Evolutionary conservation across 371 early-diverging fungal species (phyloP).

Genomic region (Choanephora cucurbitarum): DNA sequence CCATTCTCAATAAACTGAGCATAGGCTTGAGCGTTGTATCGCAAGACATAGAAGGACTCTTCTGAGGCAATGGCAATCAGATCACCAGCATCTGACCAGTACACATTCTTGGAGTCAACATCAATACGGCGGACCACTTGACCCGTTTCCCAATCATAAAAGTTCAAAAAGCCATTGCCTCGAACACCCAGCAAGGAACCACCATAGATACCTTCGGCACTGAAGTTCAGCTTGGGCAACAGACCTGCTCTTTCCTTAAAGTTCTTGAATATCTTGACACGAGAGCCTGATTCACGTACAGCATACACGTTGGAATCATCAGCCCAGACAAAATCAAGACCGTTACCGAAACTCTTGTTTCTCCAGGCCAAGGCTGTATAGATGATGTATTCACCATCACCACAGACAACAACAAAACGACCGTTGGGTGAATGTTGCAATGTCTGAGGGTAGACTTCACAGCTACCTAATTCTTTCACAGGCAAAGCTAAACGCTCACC

Average conservation of each 20-base stretch:
- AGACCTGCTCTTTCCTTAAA: conserved; percentile 87
- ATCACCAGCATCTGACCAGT: conserved; percentile 95
- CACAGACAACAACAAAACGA: conserved; percentile 97
- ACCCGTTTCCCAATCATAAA: conserved; percentile 97
- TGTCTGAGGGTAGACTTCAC: conserved; percentile 96
- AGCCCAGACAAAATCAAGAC: conserved; percentile 97
- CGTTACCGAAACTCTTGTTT: conserved; percentile 97
- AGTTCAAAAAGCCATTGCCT: conserved; percentile 81
- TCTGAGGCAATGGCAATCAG: conserved; percentile 90
- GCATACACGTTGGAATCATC: conserved; percentile 94
- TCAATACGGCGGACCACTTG: conserved; percentile 92
- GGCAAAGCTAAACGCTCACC: conserved; percentile 89
- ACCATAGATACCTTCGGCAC: conserved; percentile 93
- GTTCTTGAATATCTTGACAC: conserved; percentile 86
- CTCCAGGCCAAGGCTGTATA: conserved; percentile 99
- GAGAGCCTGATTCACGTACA: conserved; percentile 87
- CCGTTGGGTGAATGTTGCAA: conserved; percentile 98
- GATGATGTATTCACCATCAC: conserved; percentile 98
- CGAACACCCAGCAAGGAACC: conserved; percentile 92
- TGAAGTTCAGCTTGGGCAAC: conserved; percentile 69
- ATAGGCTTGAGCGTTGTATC: conserved; percentile 88
- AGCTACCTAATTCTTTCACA: conserved; percentile 94
- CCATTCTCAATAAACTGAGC: conserved; percentile 75
- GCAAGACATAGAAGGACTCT: conserved; percentile 90
- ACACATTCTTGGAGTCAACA: conserved; percentile 80